Percentiles rank a stretch among this genome's conserved stretches.
Evolutionary conservation across 1,284 basidiomycete genomes (phyloP).

Genomic region (Amylostereum areolatum): DNA sequence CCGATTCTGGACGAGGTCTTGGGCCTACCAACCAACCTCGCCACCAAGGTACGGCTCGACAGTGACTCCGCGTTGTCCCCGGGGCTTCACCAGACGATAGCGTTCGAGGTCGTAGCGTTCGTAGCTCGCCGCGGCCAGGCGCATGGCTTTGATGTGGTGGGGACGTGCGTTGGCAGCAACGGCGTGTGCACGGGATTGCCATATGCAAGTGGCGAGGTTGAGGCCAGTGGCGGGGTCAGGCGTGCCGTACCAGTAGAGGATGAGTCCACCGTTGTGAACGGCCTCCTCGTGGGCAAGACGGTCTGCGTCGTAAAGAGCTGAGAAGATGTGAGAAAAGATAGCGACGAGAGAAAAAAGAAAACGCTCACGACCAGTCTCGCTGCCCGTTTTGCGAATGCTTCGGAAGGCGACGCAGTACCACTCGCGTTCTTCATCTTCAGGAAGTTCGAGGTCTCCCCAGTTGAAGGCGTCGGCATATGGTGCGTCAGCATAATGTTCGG

Average conservation of each 20-base stretch:
- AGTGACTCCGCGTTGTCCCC: slow-evolving; percentile 48
- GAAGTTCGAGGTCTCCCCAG: slow-evolving; percentile 70
- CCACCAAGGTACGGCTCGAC: slow-evolving; percentile 58
- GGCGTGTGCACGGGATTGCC: slow-evolving; percentile 84
- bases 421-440: slow-evolving; percentile 66
- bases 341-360: slow-evolving; percentile 10
- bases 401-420: slow-evolving; percentile 91
- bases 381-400: slow-evolving; percentile 68
- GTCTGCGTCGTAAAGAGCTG: slow-evolving; percentile 83
- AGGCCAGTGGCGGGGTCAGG: slow-evolving; percentile 69
- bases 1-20: neutral
- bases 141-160: slow-evolving; percentile 79
- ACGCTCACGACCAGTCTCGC: slow-evolving; percentile 59
- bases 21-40: slow-evolving; percentile 65
- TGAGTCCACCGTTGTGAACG: slow-evolving; percentile 77
- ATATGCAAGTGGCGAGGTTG: slow-evolving; percentile 93
- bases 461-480: slow-evolving; percentile 80
- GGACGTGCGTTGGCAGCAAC: slow-evolving; percentile 74
- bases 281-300: slow-evolving; percentile 86
- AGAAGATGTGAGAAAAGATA: slow-evolving; percentile 1
- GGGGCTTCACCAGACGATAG: slow-evolving; percentile 60
- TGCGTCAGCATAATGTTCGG: slow-evolving; percentile 53
- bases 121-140: slow-evolving; percentile 71
- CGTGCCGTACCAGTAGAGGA: slow-evolving; percentile 90
- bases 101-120: slow-evolving; percentile 78